Percentiles rank a stretch among this genome's conserved stretches.
Conservation (phyloP, 768 basidiomycete species). For the Candolleomyces efflorescens region DNA sequence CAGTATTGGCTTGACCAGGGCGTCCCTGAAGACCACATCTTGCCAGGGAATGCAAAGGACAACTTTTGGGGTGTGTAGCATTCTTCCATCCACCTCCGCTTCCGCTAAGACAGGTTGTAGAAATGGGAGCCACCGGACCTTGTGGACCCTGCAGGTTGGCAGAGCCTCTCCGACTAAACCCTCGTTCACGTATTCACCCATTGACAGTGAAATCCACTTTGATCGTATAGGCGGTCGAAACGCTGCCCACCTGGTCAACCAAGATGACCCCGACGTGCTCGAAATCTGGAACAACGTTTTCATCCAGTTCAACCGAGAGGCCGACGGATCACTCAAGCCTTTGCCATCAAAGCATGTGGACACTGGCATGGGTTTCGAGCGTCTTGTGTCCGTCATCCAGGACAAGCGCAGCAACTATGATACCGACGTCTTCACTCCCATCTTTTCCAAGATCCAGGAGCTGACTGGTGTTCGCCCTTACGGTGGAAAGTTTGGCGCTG, state of each 20-base stretch:
- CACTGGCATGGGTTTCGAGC: slow-evolving; percentile 99
- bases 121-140: slow-evolving; percentile 98
- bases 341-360: slow-evolving; percentile 96
- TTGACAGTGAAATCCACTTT: slow-evolving; percentile 84
- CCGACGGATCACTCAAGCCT: slow-evolving; percentile 70
- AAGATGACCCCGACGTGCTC: slow-evolving; percentile 94
- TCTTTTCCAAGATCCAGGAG: slow-evolving; percentile 84
- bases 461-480: slow-evolving; percentile 88
- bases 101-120: slow-evolving; percentile 35
- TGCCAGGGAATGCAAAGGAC: slow-evolving; percentile 93
- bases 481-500: slow-evolving; percentile 86
- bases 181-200: not conserved
- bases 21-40: slow-evolving; percentile 82
- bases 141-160: slow-evolving; percentile 46
- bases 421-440: slow-evolving; percentile 90
- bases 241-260: slow-evolving; percentile 88
- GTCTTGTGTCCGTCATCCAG: slow-evolving; percentile 91
- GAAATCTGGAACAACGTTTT: slow-evolving; percentile 99
- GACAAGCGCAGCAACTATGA: slow-evolving; percentile 95
- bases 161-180: not conserved
- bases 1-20: slow-evolving; percentile 88
- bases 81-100: not conserved
- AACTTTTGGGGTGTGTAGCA: slow-evolving; percentile 91
- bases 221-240: slow-evolving; percentile 98
- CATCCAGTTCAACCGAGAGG: slow-evolving; percentile 97